Base-by-base conservation (phyloP, 257 asterid species). In the Scutellaria minor region DNA sequence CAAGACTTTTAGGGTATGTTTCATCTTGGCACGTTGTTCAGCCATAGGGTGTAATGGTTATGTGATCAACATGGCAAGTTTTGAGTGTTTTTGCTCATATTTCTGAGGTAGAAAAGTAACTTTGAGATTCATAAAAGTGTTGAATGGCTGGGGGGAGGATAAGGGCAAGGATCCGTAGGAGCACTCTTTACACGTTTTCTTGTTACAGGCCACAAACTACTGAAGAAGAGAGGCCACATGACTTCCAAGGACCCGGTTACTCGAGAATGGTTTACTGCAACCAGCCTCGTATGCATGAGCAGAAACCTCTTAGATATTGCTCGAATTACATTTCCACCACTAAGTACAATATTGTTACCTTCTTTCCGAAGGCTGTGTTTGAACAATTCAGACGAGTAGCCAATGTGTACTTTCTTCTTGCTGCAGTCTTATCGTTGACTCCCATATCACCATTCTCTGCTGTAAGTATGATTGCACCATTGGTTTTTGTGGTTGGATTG, bases 351-450 rank as follows among this genome's bases (percentile, higher is more conserved):
- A 50, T 95, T 53, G 76, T 87, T 24, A 81, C 97, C 3, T 95
- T 95, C 81, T 85, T 95, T 56, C 99, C 99, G 5, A 95, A 95
- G 82, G 99, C 99, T 57, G 81, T 83, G 47, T 92, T 95, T 41
- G 99, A 95, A 78, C 99, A 95, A 77, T 95, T 95, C 80, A 86
- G 96, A 54, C 97, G 99, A 6, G 97, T 95, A 60, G 98, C 98
- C 67, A 92, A 92, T 83, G 65, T 95, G 69, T 95, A 95, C 84
- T 95, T 95, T 85, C 98, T 95, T 58, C 78, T 89, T n/a, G 99
- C 97, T 6, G 98, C 99, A 8, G 70, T 84, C 59, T 75, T 95
- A 63, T 95, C 99, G 0, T 83, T 90, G 69, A 88, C 96, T 70
- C 96, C 97, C 10, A 78, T 95, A 56, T 83, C 99, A 13, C 99